phyloP scores from a whole-genome alignment of 2,329 filamentous ascomycete genomes.

The Cyclaneusma minus region DNA sequence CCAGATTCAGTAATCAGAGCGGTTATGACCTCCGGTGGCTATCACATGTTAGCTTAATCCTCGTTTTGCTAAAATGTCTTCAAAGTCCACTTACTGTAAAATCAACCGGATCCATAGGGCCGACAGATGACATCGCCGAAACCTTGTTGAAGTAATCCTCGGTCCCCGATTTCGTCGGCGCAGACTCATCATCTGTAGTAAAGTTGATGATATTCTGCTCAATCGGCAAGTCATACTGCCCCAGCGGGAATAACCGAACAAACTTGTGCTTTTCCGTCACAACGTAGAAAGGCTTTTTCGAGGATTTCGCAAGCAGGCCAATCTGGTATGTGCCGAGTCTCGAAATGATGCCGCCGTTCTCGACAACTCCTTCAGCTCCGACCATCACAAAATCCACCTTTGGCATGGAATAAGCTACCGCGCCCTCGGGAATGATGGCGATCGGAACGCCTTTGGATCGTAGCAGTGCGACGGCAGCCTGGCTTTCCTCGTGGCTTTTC shows the following conservation, averaged over 20 bases:
- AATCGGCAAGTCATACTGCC: conserved; percentile 68
- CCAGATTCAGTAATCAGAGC: conserved; percentile 65
- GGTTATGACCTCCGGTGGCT: conserved; percentile 54
- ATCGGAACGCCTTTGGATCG: conserved; percentile 66
- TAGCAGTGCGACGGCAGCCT: conserved; percentile 54
- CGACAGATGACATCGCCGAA: conserved; percentile 11
- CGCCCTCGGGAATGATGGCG: conserved; percentile 61
- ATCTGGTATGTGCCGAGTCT: conserved; percentile 78
- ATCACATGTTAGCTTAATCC: conserved; percentile 12
- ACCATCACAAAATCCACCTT: conserved; percentile 55
- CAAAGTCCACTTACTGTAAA: conserved; percentile 39
- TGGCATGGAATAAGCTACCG: conserved; percentile 64
- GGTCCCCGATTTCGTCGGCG: conserved; percentile 10
- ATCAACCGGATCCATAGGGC: conserved; percentile 39
- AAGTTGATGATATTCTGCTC: conserved; percentile 68
- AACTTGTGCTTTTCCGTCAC: conserved; percentile 96
- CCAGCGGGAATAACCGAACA: conserved; percentile 68
- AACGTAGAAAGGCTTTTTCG: conserved; percentile 65
- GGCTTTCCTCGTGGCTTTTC: conserved; percentile 43
- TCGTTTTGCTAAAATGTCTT: neutral
- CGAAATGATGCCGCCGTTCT: conserved; percentile 86
- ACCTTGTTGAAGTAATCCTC: conserved; percentile 12
- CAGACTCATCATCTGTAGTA: conserved; percentile 38
- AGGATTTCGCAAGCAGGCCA: conserved; percentile 58
- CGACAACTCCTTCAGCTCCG: conserved; percentile 73